Evolutionary conservation across 177 flowering plant genomes (phyloP), one percentile per base, ranked within the genome.

Genomic region (Vitis hybrid): DNA sequence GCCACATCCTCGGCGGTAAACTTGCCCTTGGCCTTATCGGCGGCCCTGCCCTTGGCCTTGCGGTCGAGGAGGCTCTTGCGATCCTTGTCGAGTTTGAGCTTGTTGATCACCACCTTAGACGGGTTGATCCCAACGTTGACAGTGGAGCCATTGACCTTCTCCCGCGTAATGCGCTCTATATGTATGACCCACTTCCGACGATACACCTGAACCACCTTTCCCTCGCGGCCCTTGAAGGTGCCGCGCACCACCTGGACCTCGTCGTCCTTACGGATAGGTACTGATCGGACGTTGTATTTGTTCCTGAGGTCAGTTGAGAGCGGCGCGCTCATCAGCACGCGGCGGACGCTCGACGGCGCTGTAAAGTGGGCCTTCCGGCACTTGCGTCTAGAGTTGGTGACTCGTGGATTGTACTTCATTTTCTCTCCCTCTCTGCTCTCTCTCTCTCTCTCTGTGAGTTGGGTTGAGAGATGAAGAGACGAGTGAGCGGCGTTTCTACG

Each of bases 181-280:
- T 91, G 93, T 74, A 91, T 90, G 20, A 91, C 91, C 94, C 94
- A 91, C 69, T 87, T 90, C 58, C 88, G 82, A 9, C 97, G 90
- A 81, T 91, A 91, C 1, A 90, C 94, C 74, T 88, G 94, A 7
- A 90, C 89, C 9, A 91, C 88, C 78, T 91, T 91, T 7, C 94
- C 94, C 64, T 91, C 94, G 2, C 97, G 84, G 9, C 94, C 97
- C 76, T 91, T 91, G 85, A 71, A 90, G 64, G 94, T 85, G 0
- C 94, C 97, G 3, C 97, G 84, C 4, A 88, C 93, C 1, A 91
- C 91, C 81, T 87, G 94, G 3, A 91, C 97, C 82, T 91, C 97
- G 79, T 90, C 97, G 82, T 89, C 97, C 77, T 90, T 91, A 48
- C 97, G 84, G 7, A 91, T 86, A 41, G 97, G 97, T 71, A 91